phyloP scores from a whole-genome alignment of 176 grass and related monocot genomes.

The Ananas comosus region DNA sequence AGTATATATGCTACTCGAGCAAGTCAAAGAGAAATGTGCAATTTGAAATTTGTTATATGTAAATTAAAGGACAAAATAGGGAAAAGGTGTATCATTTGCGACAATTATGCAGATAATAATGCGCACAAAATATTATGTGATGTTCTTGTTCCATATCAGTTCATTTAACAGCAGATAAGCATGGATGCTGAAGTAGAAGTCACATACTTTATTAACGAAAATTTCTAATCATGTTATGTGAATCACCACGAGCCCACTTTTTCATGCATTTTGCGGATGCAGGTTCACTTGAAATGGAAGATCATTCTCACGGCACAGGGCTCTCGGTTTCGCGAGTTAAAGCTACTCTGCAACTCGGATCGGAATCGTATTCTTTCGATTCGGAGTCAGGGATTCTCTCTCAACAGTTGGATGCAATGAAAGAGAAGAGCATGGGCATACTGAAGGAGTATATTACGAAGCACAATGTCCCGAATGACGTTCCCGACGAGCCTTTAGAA shows the following conservation, averaged over 20 bases:
- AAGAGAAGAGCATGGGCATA: conserved; percentile 83
- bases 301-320: conserved; percentile 1
- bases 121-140: no score
- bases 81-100: no score
- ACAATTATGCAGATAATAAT: no score
- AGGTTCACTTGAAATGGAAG: conserved; percentile 30
- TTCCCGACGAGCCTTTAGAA: conserved; percentile 60
- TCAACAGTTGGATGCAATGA: conserved; percentile 50
- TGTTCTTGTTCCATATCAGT: no score
- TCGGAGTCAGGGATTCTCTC: conserved; percentile 49
- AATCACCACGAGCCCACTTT: neutral
- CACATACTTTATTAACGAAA: no score
- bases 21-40: no score
- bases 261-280: neutral
- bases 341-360: conserved; percentile 46
- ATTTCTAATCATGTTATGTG: no score
- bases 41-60: no score
- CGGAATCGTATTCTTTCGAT: conserved; percentile 37
- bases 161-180: no score
- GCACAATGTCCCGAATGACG: conserved; percentile 56
- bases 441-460: conserved; percentile 69
- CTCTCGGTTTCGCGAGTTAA: conserved; percentile 30
- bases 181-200: no score
- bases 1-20: no score
- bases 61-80: no score